Evolutionary conservation across 2,329 filamentous ascomycete species (phyloP).

Genomic region (Epichloe aotearoae): DNA sequence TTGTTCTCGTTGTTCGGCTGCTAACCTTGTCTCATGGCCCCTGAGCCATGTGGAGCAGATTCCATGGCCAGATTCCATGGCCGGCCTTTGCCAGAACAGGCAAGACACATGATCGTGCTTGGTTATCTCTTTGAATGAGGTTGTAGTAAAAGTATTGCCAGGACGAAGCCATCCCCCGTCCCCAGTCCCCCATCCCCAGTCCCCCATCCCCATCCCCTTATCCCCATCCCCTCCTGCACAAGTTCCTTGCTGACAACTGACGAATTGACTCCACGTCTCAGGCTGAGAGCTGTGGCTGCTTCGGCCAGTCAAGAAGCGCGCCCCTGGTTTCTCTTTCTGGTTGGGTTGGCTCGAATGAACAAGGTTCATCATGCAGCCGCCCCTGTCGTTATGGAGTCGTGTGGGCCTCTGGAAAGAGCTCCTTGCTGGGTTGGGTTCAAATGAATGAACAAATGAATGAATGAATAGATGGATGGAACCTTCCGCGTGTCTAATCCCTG

Average conservation of each 20-base stretch:
- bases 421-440: background rate
- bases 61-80: too few relatives aligned
- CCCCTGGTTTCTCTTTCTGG: background rate
- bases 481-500: background rate
- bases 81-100: too few relatives aligned
- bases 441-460: too few relatives aligned
- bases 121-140: background rate
- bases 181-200: too few relatives aligned
- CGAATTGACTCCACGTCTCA: too few relatives aligned
- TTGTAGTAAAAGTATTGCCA: too few relatives aligned
- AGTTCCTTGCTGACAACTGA: too few relatives aligned
- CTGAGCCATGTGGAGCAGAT: background rate
- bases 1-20: background rate
- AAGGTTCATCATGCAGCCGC: background rate
- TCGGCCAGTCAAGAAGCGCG: background rate
- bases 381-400: background rate
- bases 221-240: too few relatives aligned
- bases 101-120: background rate
- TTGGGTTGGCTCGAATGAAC: background rate
- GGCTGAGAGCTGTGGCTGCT: background rate
- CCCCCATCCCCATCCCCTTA: too few relatives aligned
- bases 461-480: too few relatives aligned
- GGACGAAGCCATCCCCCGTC: too few relatives aligned
- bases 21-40: conserved; percentile 1
- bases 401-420: background rate